A percentile compares a stretch with the other conserved stretches of the same genome.
Evolutionary conservation across 306 rosid genomes (phyloP).

Genomic region (Mimosa pudica): DNA sequence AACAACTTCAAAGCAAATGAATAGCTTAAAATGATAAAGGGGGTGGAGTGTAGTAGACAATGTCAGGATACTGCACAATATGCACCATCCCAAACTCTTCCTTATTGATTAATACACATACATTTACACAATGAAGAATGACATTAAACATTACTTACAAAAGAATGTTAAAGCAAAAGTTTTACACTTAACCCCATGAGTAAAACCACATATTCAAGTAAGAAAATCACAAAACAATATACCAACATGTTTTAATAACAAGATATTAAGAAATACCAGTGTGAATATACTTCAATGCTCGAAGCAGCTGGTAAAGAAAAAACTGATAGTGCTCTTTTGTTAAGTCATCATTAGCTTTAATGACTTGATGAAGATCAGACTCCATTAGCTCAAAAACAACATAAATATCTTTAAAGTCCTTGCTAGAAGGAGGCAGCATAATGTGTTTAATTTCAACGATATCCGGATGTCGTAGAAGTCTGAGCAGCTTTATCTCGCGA

Average conservation of each 20-base stretch:
- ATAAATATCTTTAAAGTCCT: conserved; percentile 92
- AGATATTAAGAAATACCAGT: conserved; percentile 54
- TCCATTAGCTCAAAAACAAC: conserved; percentile 99
- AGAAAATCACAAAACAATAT: conserved; percentile 1
- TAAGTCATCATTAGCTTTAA: conserved; percentile 92
- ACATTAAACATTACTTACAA: not conserved
- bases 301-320: conserved; percentile 92
- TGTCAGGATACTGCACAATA: not conserved
- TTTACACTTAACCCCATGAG: conserved; percentile 9
- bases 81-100: conserved; percentile 15
- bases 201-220: conserved; percentile 13
- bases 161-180: not conserved
- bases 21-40: not conserved
- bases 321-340: conserved; percentile 93
- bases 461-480: conserved; percentile 94
- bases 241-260: not conserved
- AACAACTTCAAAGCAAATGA: not conserved
- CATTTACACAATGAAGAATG: not conserved
- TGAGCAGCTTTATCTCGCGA: conserved; percentile 96
- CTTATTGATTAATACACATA: not conserved
- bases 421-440: conserved; percentile 89
- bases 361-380: conserved; percentile 98
- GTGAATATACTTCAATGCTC: conserved; percentile 93
- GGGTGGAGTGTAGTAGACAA: not conserved
- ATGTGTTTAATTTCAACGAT: conserved; percentile 96